phyloP scores from a whole-genome alignment of 1,139 yeast genomes.

The Wickerhamiella infanticola region DNA sequence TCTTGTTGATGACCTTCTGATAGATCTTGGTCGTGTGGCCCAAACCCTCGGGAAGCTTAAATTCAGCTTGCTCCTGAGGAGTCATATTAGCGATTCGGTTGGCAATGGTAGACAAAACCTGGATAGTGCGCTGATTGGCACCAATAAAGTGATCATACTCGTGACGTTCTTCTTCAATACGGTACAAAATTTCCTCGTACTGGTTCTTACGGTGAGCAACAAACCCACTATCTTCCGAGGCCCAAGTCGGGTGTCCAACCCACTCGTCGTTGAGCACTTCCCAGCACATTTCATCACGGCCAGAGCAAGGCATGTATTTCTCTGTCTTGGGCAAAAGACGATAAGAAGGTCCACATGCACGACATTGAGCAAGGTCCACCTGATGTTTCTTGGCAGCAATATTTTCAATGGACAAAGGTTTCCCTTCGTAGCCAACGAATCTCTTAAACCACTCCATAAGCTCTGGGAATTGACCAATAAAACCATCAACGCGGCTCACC shows the following conservation, averaged over 20 bases:
- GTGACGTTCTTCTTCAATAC: constrained; percentile 94
- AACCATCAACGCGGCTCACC: constrained; percentile 72
- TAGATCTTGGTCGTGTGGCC: constrained; percentile 92
- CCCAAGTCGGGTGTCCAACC: constrained; percentile 99
- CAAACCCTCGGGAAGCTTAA: constrained; percentile 81
- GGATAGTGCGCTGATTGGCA: constrained; percentile 85
- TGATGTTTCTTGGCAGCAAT: constrained; percentile 81
- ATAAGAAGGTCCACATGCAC: constrained; percentile 75
- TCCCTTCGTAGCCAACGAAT: constrained; percentile 70
- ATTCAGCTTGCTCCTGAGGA: constrained; percentile 68
- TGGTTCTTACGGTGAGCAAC: constrained; percentile 96
- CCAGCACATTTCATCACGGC: constrained; percentile 99
- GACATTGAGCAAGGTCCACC: constrained; percentile 72
- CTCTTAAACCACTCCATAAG: constrained; percentile 80
- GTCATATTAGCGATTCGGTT: constrained; percentile 89
- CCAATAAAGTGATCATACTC: constrained; percentile 95
- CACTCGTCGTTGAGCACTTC: constrained; percentile 96
- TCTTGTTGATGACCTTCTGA: constrained; percentile 79
- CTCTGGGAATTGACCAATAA: constrained; percentile 67
- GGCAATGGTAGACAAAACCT: constrained; percentile 88
- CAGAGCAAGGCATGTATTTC: constrained; percentile 94
- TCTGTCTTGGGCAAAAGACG: constrained; percentile 87
- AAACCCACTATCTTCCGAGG: constrained; percentile 95
- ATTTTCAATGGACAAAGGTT: constrained; percentile 55
- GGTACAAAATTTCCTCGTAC: constrained; percentile 86